phyloP scores from a whole-genome alignment of 2,329 filamentous ascomycete genomes.

The Fusarium sp. region DNA sequence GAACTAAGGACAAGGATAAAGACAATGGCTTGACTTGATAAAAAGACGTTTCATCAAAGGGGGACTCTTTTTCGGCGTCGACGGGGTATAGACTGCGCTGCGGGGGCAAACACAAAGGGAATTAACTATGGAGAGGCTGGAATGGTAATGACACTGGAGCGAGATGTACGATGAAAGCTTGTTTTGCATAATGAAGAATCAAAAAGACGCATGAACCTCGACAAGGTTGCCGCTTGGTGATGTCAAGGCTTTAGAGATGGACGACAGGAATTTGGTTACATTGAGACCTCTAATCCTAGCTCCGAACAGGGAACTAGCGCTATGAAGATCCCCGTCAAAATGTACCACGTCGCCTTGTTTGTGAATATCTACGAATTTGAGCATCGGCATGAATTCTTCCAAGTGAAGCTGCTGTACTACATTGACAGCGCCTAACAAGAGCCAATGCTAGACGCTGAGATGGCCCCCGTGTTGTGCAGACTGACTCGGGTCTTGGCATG shows the following conservation, averaged over 20 bases:
- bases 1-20: background rate
- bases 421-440: background rate
- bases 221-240: background rate
- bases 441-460: background rate
- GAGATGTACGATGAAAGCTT: conserved; percentile 30
- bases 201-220: conserved; percentile 22
- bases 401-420: background rate
- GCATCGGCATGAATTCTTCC: background rate
- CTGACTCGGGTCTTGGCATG: background rate
- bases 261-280: background rate
- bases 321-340: background rate
- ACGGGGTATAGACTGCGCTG: background rate
- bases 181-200: conserved; percentile 22
- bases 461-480: background rate
- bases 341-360: background rate
- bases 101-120: background rate
- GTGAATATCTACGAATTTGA: background rate
- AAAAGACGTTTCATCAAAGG: conserved; percentile 1
- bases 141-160: conserved; percentile 25
- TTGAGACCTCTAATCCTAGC: background rate
- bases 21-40: background rate
- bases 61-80: conserved; percentile 8
- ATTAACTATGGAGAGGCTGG: background rate
- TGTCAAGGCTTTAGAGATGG: background rate
- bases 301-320: background rate